Base-by-base conservation (phyloP, 2,329 filamentous ascomycete genomes). In the Colletotrichum sublineola region DNA sequence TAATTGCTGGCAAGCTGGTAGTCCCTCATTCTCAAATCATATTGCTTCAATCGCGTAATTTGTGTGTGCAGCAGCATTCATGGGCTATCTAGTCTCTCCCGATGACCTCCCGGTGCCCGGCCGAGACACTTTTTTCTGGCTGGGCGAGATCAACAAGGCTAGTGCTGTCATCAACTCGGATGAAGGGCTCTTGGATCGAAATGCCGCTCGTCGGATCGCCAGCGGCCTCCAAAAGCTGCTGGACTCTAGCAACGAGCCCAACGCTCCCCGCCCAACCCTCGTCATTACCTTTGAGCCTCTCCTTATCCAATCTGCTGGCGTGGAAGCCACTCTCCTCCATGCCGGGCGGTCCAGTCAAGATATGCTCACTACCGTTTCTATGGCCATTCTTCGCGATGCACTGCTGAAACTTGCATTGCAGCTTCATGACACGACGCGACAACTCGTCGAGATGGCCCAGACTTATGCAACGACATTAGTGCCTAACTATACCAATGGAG, bases 311-410 rank as follows among this genome's bases (percentile, higher is more conserved):
- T 48, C 55, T 11, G 67, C 70, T 1, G 67, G 70, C 1, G 61
- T 73, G 3, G 67, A 73, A 29, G 70, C 67, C 33, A 73, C 70
- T 0, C 67, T 73, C 4, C 70, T 73, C 1, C 70, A 73, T 42
- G 70, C 70, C n/a, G 70, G 70, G 7, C 67, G 70, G 3, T 73
- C 70, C 1, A 73, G 70, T n/a, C 70, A 73, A 6, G 70, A 73
- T 9, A 73, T 73, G 70, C 66, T 73, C 24, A 61, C 60, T 11
- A 73, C 70, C 8, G 70, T 53, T 20, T 55, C 60, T 5, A 52
- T 57, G 3, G 36, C 67, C 1, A 66, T 73, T n/a, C 52, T 65
- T 11, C 70, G 70, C 48, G 70, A 73, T 18, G 67, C 60, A 2
- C 42, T 70, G 2, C 48, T 73, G 7, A 64, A 52, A n/a, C 61